Percentiles rank a stretch among this genome's conserved stretches.
Evolutionary conservation across 768 basidiomycete genomes (phyloP).

Genomic region (Mycena leptocephala): DNA sequence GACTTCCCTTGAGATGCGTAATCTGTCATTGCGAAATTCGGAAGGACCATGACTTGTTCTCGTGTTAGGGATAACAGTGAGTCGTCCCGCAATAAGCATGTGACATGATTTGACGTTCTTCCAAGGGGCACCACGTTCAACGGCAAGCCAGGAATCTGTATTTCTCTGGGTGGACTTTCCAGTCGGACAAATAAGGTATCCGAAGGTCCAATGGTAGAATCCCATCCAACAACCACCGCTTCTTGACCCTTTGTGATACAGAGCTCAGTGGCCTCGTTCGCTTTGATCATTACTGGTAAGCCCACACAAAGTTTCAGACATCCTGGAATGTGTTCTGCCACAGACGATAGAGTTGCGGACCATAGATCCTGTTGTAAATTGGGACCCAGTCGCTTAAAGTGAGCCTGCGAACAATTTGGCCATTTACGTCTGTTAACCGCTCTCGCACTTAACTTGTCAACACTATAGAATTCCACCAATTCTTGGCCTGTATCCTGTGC

Average conservation of each 20-base stretch:
- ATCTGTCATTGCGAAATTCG: conserved; percentile 6
- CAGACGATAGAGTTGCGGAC: not conserved
- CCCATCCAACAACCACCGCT: not conserved
- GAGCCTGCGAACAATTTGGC: no score
- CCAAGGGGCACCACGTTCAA: not conserved
- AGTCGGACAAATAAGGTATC: not conserved
- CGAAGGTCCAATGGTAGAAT: not conserved
- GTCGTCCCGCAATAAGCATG: not conserved
- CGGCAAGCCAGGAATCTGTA: not conserved
- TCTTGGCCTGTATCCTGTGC: no score
- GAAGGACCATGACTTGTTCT: not conserved
- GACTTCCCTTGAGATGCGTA: not conserved
- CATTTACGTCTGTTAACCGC: not conserved
- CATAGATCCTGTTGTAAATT: not conserved
- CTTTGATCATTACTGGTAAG: not conserved
- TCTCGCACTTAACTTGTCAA: not conserved
- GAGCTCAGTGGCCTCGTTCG: no score
- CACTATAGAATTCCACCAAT: not conserved
- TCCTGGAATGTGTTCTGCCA: not conserved
- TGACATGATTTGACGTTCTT: not conserved
- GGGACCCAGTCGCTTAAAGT: not conserved
- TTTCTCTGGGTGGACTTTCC: not conserved
- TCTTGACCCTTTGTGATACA: not conserved
- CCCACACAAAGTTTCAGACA: not conserved
- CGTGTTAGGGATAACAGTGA: not conserved